Conservation (phyloP, 768 basidiomycete genomes). For the Pleurotus djamor region DNA sequence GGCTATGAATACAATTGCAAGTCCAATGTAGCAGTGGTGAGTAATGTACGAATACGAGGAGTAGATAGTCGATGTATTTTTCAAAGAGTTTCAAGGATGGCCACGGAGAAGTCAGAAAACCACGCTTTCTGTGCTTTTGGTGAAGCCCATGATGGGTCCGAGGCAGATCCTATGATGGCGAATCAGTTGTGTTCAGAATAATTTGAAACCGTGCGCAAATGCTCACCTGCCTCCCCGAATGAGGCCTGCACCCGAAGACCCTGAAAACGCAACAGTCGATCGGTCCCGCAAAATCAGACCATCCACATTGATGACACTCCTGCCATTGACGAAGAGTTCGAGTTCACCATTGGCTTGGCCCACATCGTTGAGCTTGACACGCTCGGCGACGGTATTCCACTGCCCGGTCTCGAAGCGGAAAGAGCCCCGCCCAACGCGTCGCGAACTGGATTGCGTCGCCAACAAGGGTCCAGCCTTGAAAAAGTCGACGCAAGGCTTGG, state of each 20-base stretch:
- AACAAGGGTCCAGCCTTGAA: too few species aligned
- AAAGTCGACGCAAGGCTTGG: too few species aligned
- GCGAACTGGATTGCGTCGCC: too few species aligned
- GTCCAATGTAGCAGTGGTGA: too few species aligned
- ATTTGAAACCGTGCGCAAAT: too few species aligned
- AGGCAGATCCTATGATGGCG: too few species aligned
- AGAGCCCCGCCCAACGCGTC: constrained; percentile 57
- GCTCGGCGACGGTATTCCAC: constrained; percentile 70
- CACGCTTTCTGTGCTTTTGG: constrained; percentile 60
- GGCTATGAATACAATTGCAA: too few species aligned
- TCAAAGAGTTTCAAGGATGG: constrained; percentile 49
- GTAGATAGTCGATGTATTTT: too few species aligned
- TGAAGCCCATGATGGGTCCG: constrained; percentile 45
- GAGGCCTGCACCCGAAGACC: constrained; percentile 80
- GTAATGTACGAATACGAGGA: too few species aligned
- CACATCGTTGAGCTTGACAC: constrained; percentile 72
- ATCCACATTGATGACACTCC: constrained; percentile 56
- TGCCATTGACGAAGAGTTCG: constrained; percentile 62
- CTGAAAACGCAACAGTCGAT: constrained; percentile 48
- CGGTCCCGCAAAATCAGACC: constrained; percentile 55
- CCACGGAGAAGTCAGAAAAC: constrained; percentile 71
- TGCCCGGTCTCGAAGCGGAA: constrained; percentile 61
- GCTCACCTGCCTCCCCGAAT: constrained; percentile 49
- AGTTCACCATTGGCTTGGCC: constrained; percentile 72
- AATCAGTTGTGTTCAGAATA: too few species aligned